A percentile compares a stretch with the other conserved stretches of the same genome.
Conservation (phyloP, 768 basidiomycete genomes). For the Leccinum obscurum region DNA sequence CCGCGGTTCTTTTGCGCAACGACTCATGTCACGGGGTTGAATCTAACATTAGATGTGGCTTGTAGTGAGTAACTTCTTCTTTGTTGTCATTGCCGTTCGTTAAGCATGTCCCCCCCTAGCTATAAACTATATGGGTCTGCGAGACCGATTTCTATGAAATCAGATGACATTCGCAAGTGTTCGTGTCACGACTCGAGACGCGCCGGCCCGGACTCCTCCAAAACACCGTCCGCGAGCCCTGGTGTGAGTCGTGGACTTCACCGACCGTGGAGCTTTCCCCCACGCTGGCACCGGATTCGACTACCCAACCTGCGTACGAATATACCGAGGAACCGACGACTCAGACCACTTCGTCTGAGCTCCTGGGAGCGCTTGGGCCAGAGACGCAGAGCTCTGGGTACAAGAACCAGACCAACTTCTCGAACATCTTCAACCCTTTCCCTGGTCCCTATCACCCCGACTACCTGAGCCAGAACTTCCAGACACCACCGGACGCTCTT, state of each 20-base stretch:
- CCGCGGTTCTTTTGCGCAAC: constrained; percentile 6
- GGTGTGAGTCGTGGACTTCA: constrained; percentile 71
- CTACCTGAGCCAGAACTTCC: constrained; percentile 56
- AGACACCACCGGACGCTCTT: constrained; percentile 48
- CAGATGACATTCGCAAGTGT: constrained; percentile 85
- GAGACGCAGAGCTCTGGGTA: constrained; percentile 27
- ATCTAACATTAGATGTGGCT: constrained; percentile 56
- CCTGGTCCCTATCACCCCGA: constrained; percentile 80
- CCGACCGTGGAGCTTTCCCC: constrained; percentile 62
- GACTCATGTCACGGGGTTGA: constrained; percentile 12
- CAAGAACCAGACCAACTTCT: constrained; percentile 30
- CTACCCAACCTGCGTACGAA: constrained; percentile 56
- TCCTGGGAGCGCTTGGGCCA: constrained; percentile 46
- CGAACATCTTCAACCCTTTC: constrained; percentile 45
- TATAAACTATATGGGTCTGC: constrained; percentile 86
- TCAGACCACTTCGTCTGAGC: constrained; percentile 48
- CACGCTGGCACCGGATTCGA: constrained; percentile 69
- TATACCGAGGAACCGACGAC: constrained; percentile 47
- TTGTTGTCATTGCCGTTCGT: constrained; percentile 1
- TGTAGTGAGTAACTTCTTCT: constrained; percentile 54
- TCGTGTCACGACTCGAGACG: constrained; percentile 79
- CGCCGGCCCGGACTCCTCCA: constrained; percentile 49
- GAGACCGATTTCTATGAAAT: constrained; percentile 89
- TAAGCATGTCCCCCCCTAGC: constrained; percentile 30
- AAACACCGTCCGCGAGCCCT: constrained; percentile 75